Evolutionary conservation across 2,329 filamentous ascomycete species (phyloP), one percentile per base, ranked within the genome.

Genomic region (Alternaria rosae): DNA sequence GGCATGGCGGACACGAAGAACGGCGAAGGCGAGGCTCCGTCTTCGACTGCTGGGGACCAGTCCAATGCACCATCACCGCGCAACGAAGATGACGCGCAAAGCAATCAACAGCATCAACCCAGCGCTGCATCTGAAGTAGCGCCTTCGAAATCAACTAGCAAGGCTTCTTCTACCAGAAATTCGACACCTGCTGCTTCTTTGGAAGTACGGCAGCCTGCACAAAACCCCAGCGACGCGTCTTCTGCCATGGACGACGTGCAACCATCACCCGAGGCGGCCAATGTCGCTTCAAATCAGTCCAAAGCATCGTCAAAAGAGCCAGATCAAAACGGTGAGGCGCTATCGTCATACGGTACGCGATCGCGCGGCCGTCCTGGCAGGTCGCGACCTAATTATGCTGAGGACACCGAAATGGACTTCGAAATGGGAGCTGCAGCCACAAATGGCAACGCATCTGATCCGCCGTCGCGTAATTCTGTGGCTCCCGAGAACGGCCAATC

Each of bases 331-430:
- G 70, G 75, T 45, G 72, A 90, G 53, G 89, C 88, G 70, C 89
- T 89, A 50, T 66, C 64, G 21, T 66, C 64, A 6, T 97, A 99
- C 81, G 94, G 94, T 75, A 99, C 95, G 78, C 91, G 94, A 73
- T 97, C 94, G 71, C 91, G 95, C 78, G 97, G 97, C 81, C 91
- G 94, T 75, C 90, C 88, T 60, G 91, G 91, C 73, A 88, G 87
- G 69, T 86, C 91, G 71, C 91, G 95, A 70, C 89, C 91, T 69
- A 99, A 99, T 81, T 99, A 99, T 80, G 94, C 95, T 53, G 95
- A 99, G 81, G 94, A 97, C 79, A 85, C 94, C 70, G 94, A 98
- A 74, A 89, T 92, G 80, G 95, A 98, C 77, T 92, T 93, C 78
- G 94, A 97, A 74, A 87, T 85, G 70, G 73, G 77, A 23, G 82